Conservation (phyloP, 345 rosid species). For the Aquilaria malaccensis region DNA sequence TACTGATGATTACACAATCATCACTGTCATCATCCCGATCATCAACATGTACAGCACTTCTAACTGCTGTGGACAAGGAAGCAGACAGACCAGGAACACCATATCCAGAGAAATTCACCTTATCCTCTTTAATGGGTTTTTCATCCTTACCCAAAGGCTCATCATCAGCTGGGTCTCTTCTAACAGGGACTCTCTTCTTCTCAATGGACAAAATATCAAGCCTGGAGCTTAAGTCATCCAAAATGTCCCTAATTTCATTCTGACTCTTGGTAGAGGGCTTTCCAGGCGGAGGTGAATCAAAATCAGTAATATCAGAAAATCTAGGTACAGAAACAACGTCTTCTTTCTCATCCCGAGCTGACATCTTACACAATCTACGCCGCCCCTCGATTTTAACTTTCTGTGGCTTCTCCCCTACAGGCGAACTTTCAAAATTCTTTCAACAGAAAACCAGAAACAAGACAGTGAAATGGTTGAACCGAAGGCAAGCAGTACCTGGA, state of each 20-base stretch:
- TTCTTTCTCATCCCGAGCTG: conserved; percentile 28
- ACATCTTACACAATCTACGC: conserved; percentile 50
- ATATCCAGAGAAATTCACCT: conserved; percentile 24
- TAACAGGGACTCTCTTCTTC: conserved; percentile 36
- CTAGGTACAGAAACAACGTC: conserved; percentile 26
- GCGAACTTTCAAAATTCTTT: not conserved
- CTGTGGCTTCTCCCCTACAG: conserved; percentile 27
- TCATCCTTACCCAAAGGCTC: conserved; percentile 10
- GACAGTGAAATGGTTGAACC: not conserved
- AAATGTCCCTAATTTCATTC: conserved; percentile 71
- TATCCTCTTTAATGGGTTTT: conserved; percentile 10
- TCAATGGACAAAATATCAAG: conserved; percentile 74
- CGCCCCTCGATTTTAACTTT: conserved; percentile 51
- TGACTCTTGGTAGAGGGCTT: conserved; percentile 15
- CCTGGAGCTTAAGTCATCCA: conserved; percentile 64
- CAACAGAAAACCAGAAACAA: not conserved
- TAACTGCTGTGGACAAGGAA: conserved; percentile 12
- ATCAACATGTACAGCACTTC: conserved; percentile 16
- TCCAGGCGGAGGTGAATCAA: conserved; percentile 50
- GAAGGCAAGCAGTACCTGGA: conserved; percentile 15
- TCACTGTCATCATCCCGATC: conserved; percentile 30
- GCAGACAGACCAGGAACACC: conserved; percentile 23
- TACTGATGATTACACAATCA: conserved; percentile 37
- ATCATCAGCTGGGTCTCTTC: conserved; percentile 16
- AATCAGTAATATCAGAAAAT: conserved; percentile 46